A percentile compares a stretch with the other conserved stretches of the same genome.
phyloP scores from a whole-genome alignment of 352 stramenopile species.

The Phytophthora vignae region DNA sequence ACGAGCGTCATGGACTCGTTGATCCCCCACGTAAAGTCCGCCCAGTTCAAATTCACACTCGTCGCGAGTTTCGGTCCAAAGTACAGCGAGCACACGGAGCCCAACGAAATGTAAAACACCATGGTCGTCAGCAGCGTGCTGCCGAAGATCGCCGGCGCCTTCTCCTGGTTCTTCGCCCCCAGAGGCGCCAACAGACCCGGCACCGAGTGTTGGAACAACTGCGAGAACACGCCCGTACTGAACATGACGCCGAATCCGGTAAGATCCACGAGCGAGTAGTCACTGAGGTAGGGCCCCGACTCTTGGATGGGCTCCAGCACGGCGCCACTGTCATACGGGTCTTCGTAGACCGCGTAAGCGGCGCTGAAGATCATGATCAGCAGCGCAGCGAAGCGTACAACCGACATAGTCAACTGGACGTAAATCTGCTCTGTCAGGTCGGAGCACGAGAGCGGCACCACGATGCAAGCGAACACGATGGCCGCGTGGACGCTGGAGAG shows the following conservation, averaged over 20 bases:
- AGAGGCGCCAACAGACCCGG: constrained; percentile 85
- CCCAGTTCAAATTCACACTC: constrained; percentile 94
- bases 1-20: constrained; percentile 48
- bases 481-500: constrained; percentile 65
- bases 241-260: constrained; percentile 91
- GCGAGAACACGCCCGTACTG: constrained; percentile 90
- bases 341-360: constrained; percentile 71
- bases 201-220: constrained; percentile 93
- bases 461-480: constrained; percentile 83
- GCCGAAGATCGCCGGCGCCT: constrained; percentile 74
- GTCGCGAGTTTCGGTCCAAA: constrained; percentile 84
- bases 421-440: constrained; percentile 92
- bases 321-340: constrained; percentile 69
- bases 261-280: constrained; percentile 71
- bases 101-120: constrained; percentile 86
- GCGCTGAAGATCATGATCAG: constrained; percentile 91
- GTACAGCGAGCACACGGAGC: constrained; percentile 80
- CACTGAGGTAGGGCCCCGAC: constrained; percentile 57
- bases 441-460: constrained; percentile 88
- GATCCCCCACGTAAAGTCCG: constrained; percentile 88
- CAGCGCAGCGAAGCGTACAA: constrained; percentile 89
- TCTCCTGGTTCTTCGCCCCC: constrained; percentile 61
- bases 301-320: constrained; percentile 6
- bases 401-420: constrained; percentile 88
- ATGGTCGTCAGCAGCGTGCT: constrained; percentile 86